phyloP scores from a whole-genome alignment of 2,329 filamentous ascomycete genomes.

The Trichophyton simii region DNA sequence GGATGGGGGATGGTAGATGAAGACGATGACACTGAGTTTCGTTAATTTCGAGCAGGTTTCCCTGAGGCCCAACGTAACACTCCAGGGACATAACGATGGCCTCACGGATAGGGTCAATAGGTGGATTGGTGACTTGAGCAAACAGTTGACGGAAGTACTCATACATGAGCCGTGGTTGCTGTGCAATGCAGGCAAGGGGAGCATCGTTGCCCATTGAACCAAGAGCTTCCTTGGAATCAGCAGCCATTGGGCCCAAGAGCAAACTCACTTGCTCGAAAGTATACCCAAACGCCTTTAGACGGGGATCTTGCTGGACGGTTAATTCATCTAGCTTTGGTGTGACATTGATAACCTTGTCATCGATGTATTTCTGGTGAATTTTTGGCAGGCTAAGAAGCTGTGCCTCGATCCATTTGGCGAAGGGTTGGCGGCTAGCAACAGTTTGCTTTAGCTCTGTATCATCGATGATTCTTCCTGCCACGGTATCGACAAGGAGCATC shows the following conservation, averaged over 20 bases:
- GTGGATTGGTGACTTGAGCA: conserved; percentile 93
- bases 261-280: conserved; percentile 91
- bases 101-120: conserved; percentile 93
- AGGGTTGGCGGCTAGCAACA: conserved; percentile 76
- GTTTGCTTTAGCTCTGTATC: conserved; percentile 83
- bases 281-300: conserved; percentile 80
- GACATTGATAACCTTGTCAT: conserved; percentile 46
- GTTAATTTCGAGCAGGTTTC: conserved; percentile 90
- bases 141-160: conserved; percentile 98
- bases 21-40: conserved; percentile 75
- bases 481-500: conserved; percentile 90
- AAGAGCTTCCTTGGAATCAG: conserved; percentile 91
- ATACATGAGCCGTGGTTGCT: conserved; percentile 75
- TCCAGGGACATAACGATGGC: conserved; percentile 97
- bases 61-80: conserved; percentile 91
- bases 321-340: conserved; percentile 53
- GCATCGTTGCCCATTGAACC: conserved; percentile 98
- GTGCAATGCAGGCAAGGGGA: conserved; percentile 80
- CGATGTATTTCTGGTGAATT: conserved; percentile 47
- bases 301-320: conserved; percentile 69
- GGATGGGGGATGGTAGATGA: conserved; percentile 73
- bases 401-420: conserved; percentile 75
- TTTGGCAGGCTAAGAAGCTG: conserved; percentile 71
- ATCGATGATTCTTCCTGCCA: conserved; percentile 83
- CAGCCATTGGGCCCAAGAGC: conserved; percentile 86